Base-by-base conservation (phyloP, 768 basidiomycete genomes). In the Phlebiopsis gigantea region DNA sequence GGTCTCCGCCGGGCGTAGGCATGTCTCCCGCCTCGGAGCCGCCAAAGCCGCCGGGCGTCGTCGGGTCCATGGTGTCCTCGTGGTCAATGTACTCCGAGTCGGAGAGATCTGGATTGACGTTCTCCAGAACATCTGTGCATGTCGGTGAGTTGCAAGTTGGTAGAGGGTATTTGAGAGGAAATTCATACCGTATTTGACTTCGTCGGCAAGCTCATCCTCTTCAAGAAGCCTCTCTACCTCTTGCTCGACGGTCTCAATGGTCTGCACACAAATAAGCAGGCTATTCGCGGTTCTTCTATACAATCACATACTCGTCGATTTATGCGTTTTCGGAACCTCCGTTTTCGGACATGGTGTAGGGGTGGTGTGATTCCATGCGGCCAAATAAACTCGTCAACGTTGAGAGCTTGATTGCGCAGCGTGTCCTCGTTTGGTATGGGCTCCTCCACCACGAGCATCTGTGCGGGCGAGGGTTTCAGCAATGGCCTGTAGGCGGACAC, bases 331-430 rank as follows among this genome's bases (percentile, higher is more conserved):
- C 96, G 80, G 73, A 98, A 98, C 44, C 97, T 77, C 39, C 96
- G 81, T 71, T 97, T 97, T 55, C 96, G 81, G 46, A 84, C 92
- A 66, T 95, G 85, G 61, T 90, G 85, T 55, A 99, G 71, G 1
- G 97, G 96, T 48, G 96, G 96, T 0, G 95, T 97, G 46, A 98
- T 77, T 2, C 97, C 97, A 65, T 98, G 95, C 0, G 90, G 94
- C 88, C 91, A 99, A 55, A 98, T 93, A 70, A 95, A 98, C 62
- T 98, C 95, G 62, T 97, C 93, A 47, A 97, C 81, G 63, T 86
- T 93, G 73, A 96, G 90, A 68, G 82, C 85, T 44, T 82, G 82
- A 30, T 76, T 78, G 14, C 75, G 74, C 42, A 84, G 60, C 1
- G 81, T 76, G 31, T 90, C 88, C 60, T 95, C 89, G 44, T 76